These are phyloP conservation scores for Cronartium quercuum DNA, from an alignment of 1,284 basidiomycete species.

Conservation along the genomic window DNA sequence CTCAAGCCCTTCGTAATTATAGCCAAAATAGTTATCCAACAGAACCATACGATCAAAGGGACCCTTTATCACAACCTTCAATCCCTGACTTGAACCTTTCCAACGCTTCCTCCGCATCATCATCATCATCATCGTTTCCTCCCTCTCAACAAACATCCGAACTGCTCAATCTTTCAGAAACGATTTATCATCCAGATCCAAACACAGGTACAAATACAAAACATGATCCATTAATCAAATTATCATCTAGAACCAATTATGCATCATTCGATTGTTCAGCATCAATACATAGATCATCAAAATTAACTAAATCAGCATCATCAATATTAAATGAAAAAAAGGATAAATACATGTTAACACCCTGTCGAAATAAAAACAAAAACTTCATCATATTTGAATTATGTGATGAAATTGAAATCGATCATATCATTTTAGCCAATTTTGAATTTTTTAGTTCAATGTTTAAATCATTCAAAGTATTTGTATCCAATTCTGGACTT, in stretches of 20 bases:
- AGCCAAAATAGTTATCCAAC: too few species aligned
- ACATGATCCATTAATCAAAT: constrained; percentile 43
- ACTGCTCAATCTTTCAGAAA: too few species aligned
- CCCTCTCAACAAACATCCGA: too few species aligned
- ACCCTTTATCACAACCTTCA: too few species aligned
- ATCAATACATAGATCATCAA: constrained; percentile 75
- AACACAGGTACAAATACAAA: constrained; percentile 2
- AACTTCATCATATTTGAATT: constrained; percentile 65
- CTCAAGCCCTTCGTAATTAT: too few species aligned
- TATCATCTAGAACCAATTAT: constrained; percentile 77
- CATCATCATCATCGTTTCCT: too few species aligned
- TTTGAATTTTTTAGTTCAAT: constrained; percentile 98
- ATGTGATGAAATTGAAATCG: constrained; percentile 93
- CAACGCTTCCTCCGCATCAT: background rate
- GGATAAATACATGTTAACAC: constrained; percentile 95
- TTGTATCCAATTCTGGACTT: constrained; percentile 43
- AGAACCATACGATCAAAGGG: too few species aligned
- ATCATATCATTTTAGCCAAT: constrained; percentile 91
- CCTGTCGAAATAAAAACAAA: constrained; percentile 58
- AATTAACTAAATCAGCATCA: constrained; percentile 72
- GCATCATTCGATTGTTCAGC: constrained; percentile 89
- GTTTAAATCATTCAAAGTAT: constrained; percentile 83
- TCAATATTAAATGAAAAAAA: constrained; percentile 81
- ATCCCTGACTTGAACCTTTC: too few species aligned
- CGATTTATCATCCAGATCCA: constrained; percentile 11